Base-by-base conservation (phyloP, 2,329 filamentous ascomycete species). In the Periconia sp. region DNA sequence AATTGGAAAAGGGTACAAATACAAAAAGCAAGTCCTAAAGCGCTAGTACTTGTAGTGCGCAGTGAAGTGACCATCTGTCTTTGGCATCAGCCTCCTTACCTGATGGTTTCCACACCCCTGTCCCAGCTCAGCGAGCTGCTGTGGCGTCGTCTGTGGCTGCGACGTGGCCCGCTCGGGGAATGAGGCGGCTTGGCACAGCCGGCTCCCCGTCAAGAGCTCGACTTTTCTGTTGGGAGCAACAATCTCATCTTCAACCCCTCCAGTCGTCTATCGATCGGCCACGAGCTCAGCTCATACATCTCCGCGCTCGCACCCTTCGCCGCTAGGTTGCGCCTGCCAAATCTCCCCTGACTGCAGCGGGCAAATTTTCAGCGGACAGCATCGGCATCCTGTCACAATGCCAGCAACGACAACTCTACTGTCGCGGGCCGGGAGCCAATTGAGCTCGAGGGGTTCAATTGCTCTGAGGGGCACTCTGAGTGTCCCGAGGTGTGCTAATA, bases 361-460 rank as follows among this genome's bases (percentile, higher is more conserved):
- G 50, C 44, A 54, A 59, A 52, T 57, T 53, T 49, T 54, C 54
- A 54, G 53, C 48, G 54, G 52, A n/a, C 48, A 36, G 40, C 52
- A 39, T 43, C 50, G 55, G 56, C 63, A 61, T 65, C 63, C 65
- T 61, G 60, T 61, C 71, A 76, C 71, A 68, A 83, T 83, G 80
- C 78, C 80, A 69, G 78, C 80, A 36, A 52, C 65, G 42, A 69
- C 73, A 47, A 71, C 73, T 37, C 59, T 77, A 53, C 64, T 78
- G 48, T 61, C 72, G 47, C 70, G 75, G 61, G 69, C 70, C 48
- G 73, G 74, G 42, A 62, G 63, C 60, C 71, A 74, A 69, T 66
- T 74, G 54, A 68, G 63, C 62, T 63, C 65, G 58, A 54, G 69
- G 42, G 65, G 61, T 13, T 59, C 67, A 54, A 65, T 69, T 59